Conservation (phyloP, 768 basidiomycete genomes). For the Amanita phalloides region DNA sequence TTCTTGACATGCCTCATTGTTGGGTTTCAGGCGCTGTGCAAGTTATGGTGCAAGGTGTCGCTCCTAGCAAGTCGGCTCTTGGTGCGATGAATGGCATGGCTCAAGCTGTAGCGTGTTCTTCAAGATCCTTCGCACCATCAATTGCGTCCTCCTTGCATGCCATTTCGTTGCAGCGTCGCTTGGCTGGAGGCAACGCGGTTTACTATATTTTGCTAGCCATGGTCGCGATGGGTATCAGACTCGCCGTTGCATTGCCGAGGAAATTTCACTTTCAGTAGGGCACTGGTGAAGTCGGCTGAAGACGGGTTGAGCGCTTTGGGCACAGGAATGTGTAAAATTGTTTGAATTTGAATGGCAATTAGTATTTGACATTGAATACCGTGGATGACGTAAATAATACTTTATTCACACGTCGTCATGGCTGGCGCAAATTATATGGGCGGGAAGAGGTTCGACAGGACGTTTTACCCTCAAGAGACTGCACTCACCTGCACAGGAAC, state of each 20-base stretch:
- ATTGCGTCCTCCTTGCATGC: no score
- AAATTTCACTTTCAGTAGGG: slow-evolving; percentile 20
- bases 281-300: slow-evolving; percentile 18
- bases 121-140: no score
- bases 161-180: no score
- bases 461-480: background rate
- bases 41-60: background rate
- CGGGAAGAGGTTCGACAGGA: slow-evolving; percentile 41
- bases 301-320: no score
- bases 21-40: background rate
- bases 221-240: no score
- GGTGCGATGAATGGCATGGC: slow-evolving; percentile 43
- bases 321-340: no score
- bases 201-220: no score
- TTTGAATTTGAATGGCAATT: no score
- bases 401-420: slow-evolving; percentile 23
- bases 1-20: background rate
- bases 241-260: no score
- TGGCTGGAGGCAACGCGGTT: no score
- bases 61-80: background rate
- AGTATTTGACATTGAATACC: no score
- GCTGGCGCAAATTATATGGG: slow-evolving; percentile 71
- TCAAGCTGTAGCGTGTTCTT: slow-evolving; percentile 31
- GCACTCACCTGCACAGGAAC: slow-evolving; percentile 30
- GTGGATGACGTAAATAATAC: no score